A percentile compares a stretch with the other conserved stretches of the same genome.
These are phyloP conservation scores for Pseudogymnoascus sp. DNA, from an alignment of 2,329 filamentous ascomycete species.

Conservation along the genomic window DNA sequence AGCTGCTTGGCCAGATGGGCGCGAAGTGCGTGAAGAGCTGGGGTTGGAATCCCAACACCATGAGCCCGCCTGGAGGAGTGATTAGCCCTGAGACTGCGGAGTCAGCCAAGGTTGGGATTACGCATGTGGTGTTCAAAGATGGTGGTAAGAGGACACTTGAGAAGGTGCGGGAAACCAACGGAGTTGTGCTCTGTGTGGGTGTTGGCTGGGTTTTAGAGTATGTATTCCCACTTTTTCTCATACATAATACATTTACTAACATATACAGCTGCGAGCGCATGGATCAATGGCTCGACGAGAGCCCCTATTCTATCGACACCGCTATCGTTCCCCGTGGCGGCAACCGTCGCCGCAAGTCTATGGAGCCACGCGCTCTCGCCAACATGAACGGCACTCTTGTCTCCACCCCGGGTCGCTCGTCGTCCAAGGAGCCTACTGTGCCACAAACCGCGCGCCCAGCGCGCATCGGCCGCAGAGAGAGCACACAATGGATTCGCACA, in stretches of 20 bases:
- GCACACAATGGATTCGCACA: conserved; percentile 29
- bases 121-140: conserved; percentile 86
- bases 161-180: conserved; percentile 65
- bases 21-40: conserved; percentile 71
- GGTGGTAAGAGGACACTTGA: conserved; percentile 73
- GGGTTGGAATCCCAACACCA: conserved; percentile 56
- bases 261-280: conserved; percentile 61
- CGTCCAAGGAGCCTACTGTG: conserved; percentile 27
- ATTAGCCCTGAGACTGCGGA: conserved; percentile 20
- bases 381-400: conserved; percentile 62
- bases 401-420: conserved; percentile 21
- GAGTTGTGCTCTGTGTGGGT: conserved; percentile 76
- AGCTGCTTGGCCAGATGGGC: conserved; percentile 73
- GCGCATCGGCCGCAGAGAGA: conserved; percentile 23
- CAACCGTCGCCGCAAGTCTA: conserved; percentile 67
- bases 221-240: conserved; percentile 33
- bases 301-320: conserved; percentile 61
- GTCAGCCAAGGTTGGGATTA: conserved; percentile 60
- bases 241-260: conserved; percentile 26
- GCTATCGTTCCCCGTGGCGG: conserved; percentile 61
- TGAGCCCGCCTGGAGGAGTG: background rate
- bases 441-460: conserved; percentile 24
- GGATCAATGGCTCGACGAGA: conserved; percentile 69
- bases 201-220: conserved; percentile 86
- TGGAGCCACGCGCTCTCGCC: conserved; percentile 66